Evolutionary conservation across 1,284 basidiomycete genomes (phyloP).

Genomic region (Malassezia caprae): DNA sequence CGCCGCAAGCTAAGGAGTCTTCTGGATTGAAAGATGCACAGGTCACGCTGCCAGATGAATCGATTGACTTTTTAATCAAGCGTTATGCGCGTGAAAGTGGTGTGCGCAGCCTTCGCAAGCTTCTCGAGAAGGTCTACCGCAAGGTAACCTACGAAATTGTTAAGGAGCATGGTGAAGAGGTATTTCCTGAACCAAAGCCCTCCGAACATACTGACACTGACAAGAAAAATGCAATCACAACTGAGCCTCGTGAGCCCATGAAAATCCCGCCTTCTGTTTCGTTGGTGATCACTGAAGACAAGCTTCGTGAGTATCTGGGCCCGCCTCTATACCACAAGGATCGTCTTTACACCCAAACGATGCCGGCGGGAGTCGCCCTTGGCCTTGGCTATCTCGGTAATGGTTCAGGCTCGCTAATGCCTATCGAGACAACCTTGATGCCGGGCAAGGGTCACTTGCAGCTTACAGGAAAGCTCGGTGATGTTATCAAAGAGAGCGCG

Average conservation of each 20-base stretch:
- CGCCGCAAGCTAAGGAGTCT: conserved; percentile 85
- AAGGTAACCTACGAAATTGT: conserved; percentile 92
- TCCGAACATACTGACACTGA: conserved; percentile 37
- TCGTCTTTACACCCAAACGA: conserved; percentile 66
- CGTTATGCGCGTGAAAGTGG: conserved; percentile 96
- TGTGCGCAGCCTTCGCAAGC: conserved; percentile 44
- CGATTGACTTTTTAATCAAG: conserved; percentile 82
- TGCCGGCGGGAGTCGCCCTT: conserved; percentile 84
- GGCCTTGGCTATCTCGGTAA: conserved; percentile 92
- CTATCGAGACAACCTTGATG: conserved; percentile 60
- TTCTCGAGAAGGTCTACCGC: conserved; percentile 72
- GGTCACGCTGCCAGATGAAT: conserved; percentile 47
- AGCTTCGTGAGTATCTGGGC: conserved; percentile 89
- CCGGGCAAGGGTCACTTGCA: conserved; percentile 55
- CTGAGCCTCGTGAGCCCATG: conserved; percentile 68
- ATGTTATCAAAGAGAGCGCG: conserved; percentile 90
- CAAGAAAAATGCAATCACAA: conserved; percentile 53
- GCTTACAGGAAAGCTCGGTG: conserved; percentile 90
- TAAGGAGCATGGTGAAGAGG: conserved; percentile 76
- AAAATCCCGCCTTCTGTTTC: conserved; percentile 68
- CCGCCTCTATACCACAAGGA: conserved; percentile 93
- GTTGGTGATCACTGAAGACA: conserved; percentile 72
- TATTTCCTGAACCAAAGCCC: conserved; percentile 61
- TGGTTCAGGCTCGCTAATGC: conserved; percentile 91
- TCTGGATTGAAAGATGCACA: conserved; percentile 59